Percentiles rank a stretch among this genome's conserved stretches.
Conservation (phyloP, 345 rosid genomes). For the Schrenkiella parvula region DNA sequence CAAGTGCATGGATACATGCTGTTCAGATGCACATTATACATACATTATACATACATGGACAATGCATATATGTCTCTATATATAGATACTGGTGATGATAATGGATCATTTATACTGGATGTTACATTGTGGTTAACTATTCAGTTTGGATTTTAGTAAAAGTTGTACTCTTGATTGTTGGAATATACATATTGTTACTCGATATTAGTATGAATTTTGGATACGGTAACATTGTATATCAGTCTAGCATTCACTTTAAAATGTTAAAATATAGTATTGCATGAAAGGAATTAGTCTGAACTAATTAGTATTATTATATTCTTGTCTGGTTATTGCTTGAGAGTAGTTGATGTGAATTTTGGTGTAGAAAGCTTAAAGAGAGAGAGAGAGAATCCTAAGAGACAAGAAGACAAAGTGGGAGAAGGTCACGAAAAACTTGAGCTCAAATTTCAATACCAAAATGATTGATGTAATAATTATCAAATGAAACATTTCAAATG, state of each 20-base stretch:
- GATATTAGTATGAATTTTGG: not conserved
- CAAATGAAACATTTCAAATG: slow-evolving; percentile 22
- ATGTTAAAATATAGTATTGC: not conserved
- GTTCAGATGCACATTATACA: not conserved
- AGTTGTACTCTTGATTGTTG: too few relatives aligned
- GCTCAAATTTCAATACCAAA: slow-evolving; percentile 39
- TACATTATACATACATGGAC: not conserved
- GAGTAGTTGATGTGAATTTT: slow-evolving; percentile 5
- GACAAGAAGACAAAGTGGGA: slow-evolving; percentile 33
- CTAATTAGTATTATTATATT: too few relatives aligned
- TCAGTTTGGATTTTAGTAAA: not conserved
- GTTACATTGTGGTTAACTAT: not conserved
- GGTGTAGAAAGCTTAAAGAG: slow-evolving; percentile 13
- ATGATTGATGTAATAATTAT: slow-evolving; percentile 58
- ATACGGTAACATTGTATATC: not conserved
- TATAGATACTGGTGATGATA: not conserved
- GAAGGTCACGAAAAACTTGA: slow-evolving; percentile 25
- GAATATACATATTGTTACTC: too few relatives aligned
- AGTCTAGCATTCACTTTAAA: not conserved
- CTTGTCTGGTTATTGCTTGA: not conserved
- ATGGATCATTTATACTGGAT: not conserved
- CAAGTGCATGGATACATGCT: not conserved
- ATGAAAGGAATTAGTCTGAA: not conserved
- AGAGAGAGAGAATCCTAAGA: slow-evolving; percentile 27
- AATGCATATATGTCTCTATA: not conserved